A percentile compares a stretch with the other conserved stretches of the same genome.
phyloP scores from a whole-genome alignment of 371 early-diverging fungal genomes.

The Apophysomyces variabilis region DNA sequence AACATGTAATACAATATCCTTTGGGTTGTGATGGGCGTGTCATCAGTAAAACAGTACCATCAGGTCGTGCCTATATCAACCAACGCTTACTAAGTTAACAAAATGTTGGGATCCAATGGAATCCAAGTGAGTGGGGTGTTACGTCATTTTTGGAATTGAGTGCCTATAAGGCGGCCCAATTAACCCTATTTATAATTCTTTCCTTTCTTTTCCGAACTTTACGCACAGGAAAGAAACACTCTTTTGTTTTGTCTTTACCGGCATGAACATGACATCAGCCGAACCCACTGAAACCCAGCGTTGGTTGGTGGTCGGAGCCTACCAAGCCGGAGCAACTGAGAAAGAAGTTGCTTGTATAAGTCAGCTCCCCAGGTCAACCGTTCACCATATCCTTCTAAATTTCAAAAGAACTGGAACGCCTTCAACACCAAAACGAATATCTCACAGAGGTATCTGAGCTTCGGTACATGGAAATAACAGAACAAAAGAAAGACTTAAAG shows the following conservation, averaged over 20 bases:
- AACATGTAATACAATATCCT: too few relatives aligned
- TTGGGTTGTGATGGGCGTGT: too few relatives aligned
- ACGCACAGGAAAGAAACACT: not conserved
- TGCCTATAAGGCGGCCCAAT: too few relatives aligned
- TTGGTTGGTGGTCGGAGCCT: slow-evolving; percentile 21
- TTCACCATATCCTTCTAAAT: slow-evolving; percentile 18
- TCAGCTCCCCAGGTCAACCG: slow-evolving; percentile 1
- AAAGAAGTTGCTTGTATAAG: slow-evolving; percentile 12
- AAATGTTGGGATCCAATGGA: too few relatives aligned
- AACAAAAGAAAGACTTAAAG: slow-evolving; percentile 3
- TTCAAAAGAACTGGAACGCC: slow-evolving; percentile 19
- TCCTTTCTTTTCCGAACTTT: not conserved
- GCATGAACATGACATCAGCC: not conserved
- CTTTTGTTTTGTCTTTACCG: not conserved
- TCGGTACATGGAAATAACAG: not conserved
- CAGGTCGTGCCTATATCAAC: too few relatives aligned
- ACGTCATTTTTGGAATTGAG: too few relatives aligned
- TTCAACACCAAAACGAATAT: slow-evolving; percentile 5
- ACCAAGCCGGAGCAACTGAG: slow-evolving; percentile 15
- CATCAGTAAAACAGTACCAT: too few relatives aligned
- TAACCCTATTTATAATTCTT: not conserved
- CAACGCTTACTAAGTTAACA: too few relatives aligned
- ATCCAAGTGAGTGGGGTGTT: too few relatives aligned
- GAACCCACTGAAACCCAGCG: slow-evolving; percentile 10
- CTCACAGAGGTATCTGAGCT: slow-evolving; percentile 7